Evolutionary conservation across 2,329 filamentous ascomycete species (phyloP), one percentile per base, ranked within the genome.

Genomic region (Colletotrichum sp.): DNA sequence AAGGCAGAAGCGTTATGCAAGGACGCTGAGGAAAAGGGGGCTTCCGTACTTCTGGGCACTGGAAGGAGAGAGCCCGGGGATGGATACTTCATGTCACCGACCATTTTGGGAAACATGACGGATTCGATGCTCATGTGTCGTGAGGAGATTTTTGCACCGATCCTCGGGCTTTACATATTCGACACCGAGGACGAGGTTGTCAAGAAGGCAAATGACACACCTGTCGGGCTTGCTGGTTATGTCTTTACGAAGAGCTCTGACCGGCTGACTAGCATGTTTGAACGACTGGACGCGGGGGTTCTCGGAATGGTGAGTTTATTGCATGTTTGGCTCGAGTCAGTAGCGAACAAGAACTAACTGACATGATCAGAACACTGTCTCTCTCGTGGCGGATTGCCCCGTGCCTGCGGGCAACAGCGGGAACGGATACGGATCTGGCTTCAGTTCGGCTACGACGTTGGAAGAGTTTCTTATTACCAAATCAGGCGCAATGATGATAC

Each of bases 61-160:
- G 71, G 76, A 22, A n/a, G 65, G 93, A 7, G 88, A 93, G 81
- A 90, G 87, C 70, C 86, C 90, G 8, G 90, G 93, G 52, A 86
- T 94, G 3, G 94, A 93, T 25, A 94, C 83, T 96, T 95, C 86
- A 95, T 91, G 84, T 88, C 93, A 78, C 93, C 92, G 1, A 96
- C 94, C 0, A 90, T 96, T 27, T 88, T 96, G 71, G 90, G 91
- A 22, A 91, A 91, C 67, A 94, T 94, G 89, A 94, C 85, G 22
- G 86, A 87, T 68, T 88, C 92, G 36, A 96, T 96, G 94, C 84
- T 88, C 52, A 85, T 95, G 52, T 89, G 90, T 12, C 86, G 86
- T 0, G 94, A 96, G 81, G 94, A 96, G 84, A 95, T 93, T 0
- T 96, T 96, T 79, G 94, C 94, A 1, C 94, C 94, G 4, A 91